Base-by-base conservation (phyloP, 2,329 filamentous ascomycete species). In the Biscogniauxia marginata region DNA sequence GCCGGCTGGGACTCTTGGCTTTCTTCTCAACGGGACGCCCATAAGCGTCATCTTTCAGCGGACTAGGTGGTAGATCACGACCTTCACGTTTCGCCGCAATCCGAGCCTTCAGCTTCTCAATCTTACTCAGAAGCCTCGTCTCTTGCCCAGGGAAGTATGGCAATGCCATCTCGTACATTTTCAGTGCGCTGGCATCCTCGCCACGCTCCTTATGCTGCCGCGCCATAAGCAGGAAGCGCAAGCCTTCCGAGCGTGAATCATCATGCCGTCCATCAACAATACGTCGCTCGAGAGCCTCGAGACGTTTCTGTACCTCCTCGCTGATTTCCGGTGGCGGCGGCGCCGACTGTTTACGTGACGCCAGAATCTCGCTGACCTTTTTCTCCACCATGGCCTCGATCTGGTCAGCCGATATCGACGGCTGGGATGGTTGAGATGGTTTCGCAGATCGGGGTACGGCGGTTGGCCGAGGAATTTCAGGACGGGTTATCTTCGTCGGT, bases 331-430 rank as follows among this genome's bases (percentile, higher is more conserved):
- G 79, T 54, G 68, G 68, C 45, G 75, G 61, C 56, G 77, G 70
- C 57, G 81, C 74, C 16, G 80, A 74, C 45, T 87, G 84, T 1
- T 84, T 85, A 52, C 88, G 84, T n/a, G 88, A 87, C 0, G 93
- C 91, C 1, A 98, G 79, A 34, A 95, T 92, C 74, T 96, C 92
- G 57, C 89, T 88, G 0, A 98, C 90, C 67, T 96, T 96, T 65
- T 89, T 90, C 73, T 96, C 90, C 1, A 98, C 91, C 75, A 97
- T 86, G 43, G 92, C 90, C 71, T 97, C 93, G 58, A 98, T 96
- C 52, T 87, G 87, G 11, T 86, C 88, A 18, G 86, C 83, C 0
- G 87, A 88, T 7, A 91, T 80, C 46, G 72, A 65, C 1, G 58
- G 58, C 47, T 63, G 62, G 3, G 55, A 20, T 19, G 63, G 60